Evolutionary conservation across 306 rosid genomes (phyloP).

Genomic region (Cicer yamashitae): DNA sequence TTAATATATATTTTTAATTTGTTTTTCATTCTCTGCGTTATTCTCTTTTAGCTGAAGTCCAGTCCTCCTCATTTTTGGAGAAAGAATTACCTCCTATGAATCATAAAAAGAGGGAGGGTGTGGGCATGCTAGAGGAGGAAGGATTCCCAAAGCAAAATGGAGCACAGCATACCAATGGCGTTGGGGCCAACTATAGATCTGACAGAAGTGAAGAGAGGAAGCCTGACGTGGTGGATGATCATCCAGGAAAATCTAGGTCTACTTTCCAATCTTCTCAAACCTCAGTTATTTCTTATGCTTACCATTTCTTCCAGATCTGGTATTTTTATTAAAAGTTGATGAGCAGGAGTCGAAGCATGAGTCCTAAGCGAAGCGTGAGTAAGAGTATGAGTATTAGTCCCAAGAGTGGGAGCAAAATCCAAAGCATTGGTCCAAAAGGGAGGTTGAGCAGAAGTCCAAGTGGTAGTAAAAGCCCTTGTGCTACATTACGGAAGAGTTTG

Average conservation of each 20-base stretch:
- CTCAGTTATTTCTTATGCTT: slow-evolving; percentile 76
- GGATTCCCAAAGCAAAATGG: slow-evolving; percentile 76
- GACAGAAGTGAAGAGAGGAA: slow-evolving; percentile 70
- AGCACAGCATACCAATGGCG: slow-evolving; percentile 66
- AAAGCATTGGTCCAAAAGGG: slow-evolving; percentile 57
- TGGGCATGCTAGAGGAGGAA: slow-evolving; percentile 49
- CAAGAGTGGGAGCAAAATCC: slow-evolving; percentile 66
- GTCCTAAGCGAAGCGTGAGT: slow-evolving; percentile 85
- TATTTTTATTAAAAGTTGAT: slow-evolving; percentile 72
- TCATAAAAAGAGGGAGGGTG: slow-evolving; percentile 52
- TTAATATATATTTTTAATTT: not conserved
- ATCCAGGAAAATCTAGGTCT: slow-evolving; percentile 93
- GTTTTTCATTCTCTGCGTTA: not conserved
- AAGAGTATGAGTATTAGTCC: slow-evolving; percentile 98
- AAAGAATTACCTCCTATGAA: slow-evolving; percentile 47
- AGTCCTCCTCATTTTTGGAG: slow-evolving; percentile 46
- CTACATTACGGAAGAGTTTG: slow-evolving; percentile 59
- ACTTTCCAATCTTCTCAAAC: slow-evolving; percentile 72
- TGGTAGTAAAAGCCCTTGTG: slow-evolving; percentile 62
- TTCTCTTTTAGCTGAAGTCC: slow-evolving; percentile 51
- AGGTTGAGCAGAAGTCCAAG: slow-evolving; percentile 45
- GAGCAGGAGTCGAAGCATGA: slow-evolving; percentile 96
- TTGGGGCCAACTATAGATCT: slow-evolving; percentile 57
- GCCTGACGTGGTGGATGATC: slow-evolving; percentile 85
- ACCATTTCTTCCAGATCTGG: slow-evolving; percentile 42